Evolutionary conservation across 345 rosid species (phyloP), one percentile per base, ranked within the genome.

Genomic region (Stellera chamaejasme): DNA sequence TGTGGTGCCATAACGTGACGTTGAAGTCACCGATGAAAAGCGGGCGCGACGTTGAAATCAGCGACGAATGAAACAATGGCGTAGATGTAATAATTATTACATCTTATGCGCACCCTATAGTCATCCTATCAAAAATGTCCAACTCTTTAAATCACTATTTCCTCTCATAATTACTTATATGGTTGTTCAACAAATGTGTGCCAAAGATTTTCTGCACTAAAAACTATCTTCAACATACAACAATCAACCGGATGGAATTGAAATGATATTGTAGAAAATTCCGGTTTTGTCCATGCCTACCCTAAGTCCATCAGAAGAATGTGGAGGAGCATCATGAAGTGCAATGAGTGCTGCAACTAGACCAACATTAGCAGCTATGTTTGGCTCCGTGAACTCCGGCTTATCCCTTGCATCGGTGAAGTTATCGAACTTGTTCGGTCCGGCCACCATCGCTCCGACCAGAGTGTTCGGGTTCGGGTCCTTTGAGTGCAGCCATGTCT

Each of bases 311-410:
- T 51, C 32, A n/a, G 63, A 13, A 43, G 70, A 45, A 43, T 44
- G 26, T 46, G 14, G 44, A 14, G 80, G 86, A 50, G 79, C 75
- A 48, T 72, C 68, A 15, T 75, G 91, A 51, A 71, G 77, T 3
- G 83, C 83, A 6, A 77, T 58, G 27, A 84, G 79, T 10, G 85
- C 85, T 2, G 85, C 85, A 26, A 82, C 78, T 45, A 84, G 63
- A 51, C 74, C 83, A 13, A 76, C 76, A 56, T 68, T 75, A 64
- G 74, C 54, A 3, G 74, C 67, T 11, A 79, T 75, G 64, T 71
- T 67, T 0, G 82, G 83, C 58, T 79, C 79, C 0, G 85, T 65
- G 61, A 63, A 77, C 69, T 61, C 48, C 2, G 73, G 71, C 14
- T 72, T 72, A 7, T 56, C 56, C 60, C 81, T 72, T n/a, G 63